Base-by-base conservation (phyloP, 1,284 basidiomycete genomes). In the Sanguinoderma infundibulare region DNA sequence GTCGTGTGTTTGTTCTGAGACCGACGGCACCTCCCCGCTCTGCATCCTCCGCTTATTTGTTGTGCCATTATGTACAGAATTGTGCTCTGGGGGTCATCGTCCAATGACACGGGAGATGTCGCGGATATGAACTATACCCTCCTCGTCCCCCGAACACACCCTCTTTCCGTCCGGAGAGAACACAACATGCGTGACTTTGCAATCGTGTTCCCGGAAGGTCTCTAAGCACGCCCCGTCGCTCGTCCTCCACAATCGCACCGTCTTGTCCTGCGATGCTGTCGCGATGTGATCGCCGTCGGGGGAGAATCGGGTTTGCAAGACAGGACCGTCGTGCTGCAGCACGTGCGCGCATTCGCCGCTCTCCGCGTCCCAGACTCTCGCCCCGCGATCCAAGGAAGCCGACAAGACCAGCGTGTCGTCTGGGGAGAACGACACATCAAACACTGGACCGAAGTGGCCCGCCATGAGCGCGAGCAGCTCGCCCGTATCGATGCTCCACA, bases 1-100 rank as follows among this genome's bases (percentile, higher is more conserved):
- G 96, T 96, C 74, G 89, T 94, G 59, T 86, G 87, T 71, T 74
- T 92, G 69, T 90, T 90, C 78, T 90, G 26, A 58, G 40, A 2
- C 8, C 12, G 32, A 20, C n/a, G 38, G 24, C 40, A 3, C 17
- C 4, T 2, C n/a, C n/a, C n/a, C n/a, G n/a, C n/a, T n/a, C n/a
- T n/a, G n/a, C n/a, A n/a, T n/a, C n/a, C n/a, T n/a, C n/a, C n/a
- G n/a, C n/a, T n/a, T n/a, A n/a, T n/a, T n/a, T n/a, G n/a, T n/a
- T n/a, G n/a, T n/a, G n/a, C n/a, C 9, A 32, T 5, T 35, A n/a
- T n/a, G 49, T 35, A n/a, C 2, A 24, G 20, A n/a, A 10, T 4
- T 22, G n/a, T 20, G 12, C 12, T 7, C 22, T n/a, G 3, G 24
- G 12, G 12, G 5, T 44, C n/a, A 44, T 1, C 26, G 22, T 5